A percentile compares a stretch with the other conserved stretches of the same genome.
phyloP scores from a whole-genome alignment of 1,284 basidiomycete species.

The Ceratobasidium papillatum region DNA sequence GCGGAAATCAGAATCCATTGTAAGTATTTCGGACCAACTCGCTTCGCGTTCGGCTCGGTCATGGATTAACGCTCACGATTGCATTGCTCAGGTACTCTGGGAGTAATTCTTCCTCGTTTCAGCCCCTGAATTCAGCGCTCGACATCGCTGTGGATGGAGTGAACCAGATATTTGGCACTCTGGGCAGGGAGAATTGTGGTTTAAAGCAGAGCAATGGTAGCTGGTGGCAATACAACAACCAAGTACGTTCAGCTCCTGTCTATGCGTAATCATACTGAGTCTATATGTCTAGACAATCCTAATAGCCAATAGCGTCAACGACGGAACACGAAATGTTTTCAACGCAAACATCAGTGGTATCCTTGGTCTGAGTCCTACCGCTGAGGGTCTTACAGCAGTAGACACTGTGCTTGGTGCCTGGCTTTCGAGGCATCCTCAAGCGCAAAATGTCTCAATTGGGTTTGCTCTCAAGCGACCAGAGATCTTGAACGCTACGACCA shows the following conservation, averaged over 20 bases:
- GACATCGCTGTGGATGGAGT: slow-evolving; percentile 24
- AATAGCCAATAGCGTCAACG: slow-evolving; percentile 19
- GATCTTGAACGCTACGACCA: slow-evolving; percentile 1
- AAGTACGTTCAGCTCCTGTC: background rate
- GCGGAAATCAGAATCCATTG: slow-evolving; percentile 26
- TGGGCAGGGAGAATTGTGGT: slow-evolving; percentile 30
- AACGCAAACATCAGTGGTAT: slow-evolving; percentile 19
- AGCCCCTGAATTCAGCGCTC: background rate
- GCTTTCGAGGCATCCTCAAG: slow-evolving; percentile 21
- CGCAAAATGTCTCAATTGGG: slow-evolving; percentile 22
- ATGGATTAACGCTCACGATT: background rate
- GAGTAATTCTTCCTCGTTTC: slow-evolving; percentile 17
- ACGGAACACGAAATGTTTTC: slow-evolving; percentile 31
- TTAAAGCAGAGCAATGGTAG: slow-evolving; percentile 18
- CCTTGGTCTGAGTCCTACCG: slow-evolving; percentile 4
- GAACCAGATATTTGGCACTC: slow-evolving; percentile 22
- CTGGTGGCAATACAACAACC: slow-evolving; percentile 35
- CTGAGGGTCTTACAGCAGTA: background rate
- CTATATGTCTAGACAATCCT: slow-evolving; percentile 14
- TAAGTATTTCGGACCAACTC: background rate
- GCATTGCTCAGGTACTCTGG: background rate
- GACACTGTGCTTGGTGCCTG: slow-evolving; percentile 28
- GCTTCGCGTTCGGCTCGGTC: background rate
- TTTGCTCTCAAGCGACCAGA: slow-evolving; percentile 30
- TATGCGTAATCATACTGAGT: background rate